Evolutionary conservation across 352 stramenopile species (phyloP), one percentile per base, ranked within the genome.

Genomic region (Phytophthora macrochlamydospora): DNA sequence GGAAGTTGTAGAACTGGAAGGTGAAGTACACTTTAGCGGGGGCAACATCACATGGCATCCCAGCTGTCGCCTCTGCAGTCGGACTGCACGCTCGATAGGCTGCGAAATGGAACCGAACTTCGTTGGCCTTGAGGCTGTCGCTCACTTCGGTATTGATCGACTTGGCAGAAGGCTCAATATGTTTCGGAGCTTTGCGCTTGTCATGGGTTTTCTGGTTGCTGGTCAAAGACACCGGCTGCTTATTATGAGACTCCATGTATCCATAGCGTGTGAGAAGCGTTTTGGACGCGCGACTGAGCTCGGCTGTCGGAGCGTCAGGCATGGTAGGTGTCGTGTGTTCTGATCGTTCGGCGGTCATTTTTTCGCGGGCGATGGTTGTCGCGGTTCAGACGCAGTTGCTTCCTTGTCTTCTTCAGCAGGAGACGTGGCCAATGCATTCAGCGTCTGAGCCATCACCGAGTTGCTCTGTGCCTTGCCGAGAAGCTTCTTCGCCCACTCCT

Each of bases 1-100:
- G 35, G 33, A 92, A 97, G 7, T 76, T 92, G 68, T 97, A 98
- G 61, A 98, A 98, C 71, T 98, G 92, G 65, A 95, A 98, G 30
- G 86, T 96, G 55, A 97, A 97, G 59, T 97, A 97, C 40, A 98
- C 60, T 4, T 85, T 77, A 29, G 58, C 53, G 9, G 66, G 62
- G 7, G 67, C 49, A 9, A 59, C 55, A 7, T 31, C 49, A 38
- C 43, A 64, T 11, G 12, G 3, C 51, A 67, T 59, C 6, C 33
- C 43, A 0, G 28, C 29, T 32, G 52, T 63, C 40, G 53, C 14
- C 53, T 65, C 38, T 18, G 55, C n/a, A 50, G 31, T 49, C 12
- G 50, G 44, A 18, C 52, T 58, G 7, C 42, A 55, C 7, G 59
- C 59, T 29, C 91, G 83, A 59, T 92, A 96, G 8, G 90, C 93